Evolutionary conservation across 2,329 filamentous ascomycete genomes (phyloP).

Genomic region (Diaporthe vaccinii): DNA sequence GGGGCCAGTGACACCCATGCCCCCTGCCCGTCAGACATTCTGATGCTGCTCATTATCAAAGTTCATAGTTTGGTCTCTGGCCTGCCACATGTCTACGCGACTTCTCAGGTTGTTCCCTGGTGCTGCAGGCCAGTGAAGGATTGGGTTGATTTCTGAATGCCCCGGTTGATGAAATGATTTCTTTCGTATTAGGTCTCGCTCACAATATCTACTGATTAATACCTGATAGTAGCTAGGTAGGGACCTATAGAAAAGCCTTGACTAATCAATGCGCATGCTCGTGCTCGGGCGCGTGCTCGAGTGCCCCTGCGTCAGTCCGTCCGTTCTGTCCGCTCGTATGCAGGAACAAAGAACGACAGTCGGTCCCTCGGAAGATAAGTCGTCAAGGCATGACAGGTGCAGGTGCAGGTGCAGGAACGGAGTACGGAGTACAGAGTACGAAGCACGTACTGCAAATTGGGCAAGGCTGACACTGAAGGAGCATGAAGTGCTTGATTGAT

Average conservation of each 20-base stretch:
- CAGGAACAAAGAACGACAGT: constrained; percentile 20
- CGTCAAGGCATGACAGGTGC: not conserved
- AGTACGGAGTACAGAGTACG: not conserved
- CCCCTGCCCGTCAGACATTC: constrained; percentile 26
- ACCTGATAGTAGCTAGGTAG: not conserved
- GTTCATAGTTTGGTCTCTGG: not conserved
- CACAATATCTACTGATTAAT: not conserved
- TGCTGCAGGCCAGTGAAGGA: not conserved
- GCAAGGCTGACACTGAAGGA: not conserved
- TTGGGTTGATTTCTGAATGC: not conserved
- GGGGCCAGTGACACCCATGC: constrained; percentile 17
- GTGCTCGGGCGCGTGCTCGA: constrained; percentile 13
- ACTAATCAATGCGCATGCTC: constrained; percentile 4
- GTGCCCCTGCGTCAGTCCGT: constrained; percentile 12
- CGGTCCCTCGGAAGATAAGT: not conserved
- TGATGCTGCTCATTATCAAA: constrained; percentile 35
- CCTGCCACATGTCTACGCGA: not conserved
- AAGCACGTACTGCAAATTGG: not conserved
- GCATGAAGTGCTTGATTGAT: constrained; percentile 20
- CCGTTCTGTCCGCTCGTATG: constrained; percentile 1
- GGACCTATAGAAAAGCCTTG: not conserved
- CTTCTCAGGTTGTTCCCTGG: constrained; percentile 8
- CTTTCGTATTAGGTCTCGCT: not conserved
- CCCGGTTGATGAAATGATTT: constrained; percentile 10
- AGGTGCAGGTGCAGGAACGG: constrained; percentile 9